These are phyloP conservation scores for Dorcoceras hygrometricum DNA, from an alignment of 257 asterid genomes.

Conservation along the genomic window DNA sequence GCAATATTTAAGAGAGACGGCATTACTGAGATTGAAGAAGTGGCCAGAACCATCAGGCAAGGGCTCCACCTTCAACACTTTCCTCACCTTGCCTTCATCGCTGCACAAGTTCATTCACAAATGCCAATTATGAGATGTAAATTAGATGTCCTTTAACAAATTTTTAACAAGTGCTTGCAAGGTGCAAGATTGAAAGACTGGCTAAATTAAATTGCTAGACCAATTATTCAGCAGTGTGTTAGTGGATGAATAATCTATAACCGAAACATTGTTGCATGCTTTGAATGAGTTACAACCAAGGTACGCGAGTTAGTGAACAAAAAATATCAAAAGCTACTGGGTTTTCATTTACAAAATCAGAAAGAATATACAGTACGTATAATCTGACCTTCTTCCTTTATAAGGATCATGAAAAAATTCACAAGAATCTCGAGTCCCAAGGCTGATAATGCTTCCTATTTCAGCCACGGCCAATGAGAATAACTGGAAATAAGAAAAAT, in stretches of 20 bases:
- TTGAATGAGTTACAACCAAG: slow-evolving; percentile 7
- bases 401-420: slow-evolving; percentile 94
- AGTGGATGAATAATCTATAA: background rate
- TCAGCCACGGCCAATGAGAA: slow-evolving; percentile 82
- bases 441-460: slow-evolving; percentile 74
- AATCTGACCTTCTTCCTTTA: slow-evolving; percentile 74
- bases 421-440: slow-evolving; percentile 82
- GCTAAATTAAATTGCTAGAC: background rate
- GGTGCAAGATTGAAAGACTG: background rate
- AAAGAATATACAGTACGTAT: slow-evolving; percentile 15
- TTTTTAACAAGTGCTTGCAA: slow-evolving; percentile 6
- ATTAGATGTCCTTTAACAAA: background rate
- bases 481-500: slow-evolving; percentile 48
- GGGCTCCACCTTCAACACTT: slow-evolving; percentile 94
- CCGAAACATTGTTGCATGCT: background rate
- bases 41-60: slow-evolving; percentile 99
- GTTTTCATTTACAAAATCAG: slow-evolving; percentile 6
- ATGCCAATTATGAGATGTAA: background rate
- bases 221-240: background rate
- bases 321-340: slow-evolving; percentile 13
- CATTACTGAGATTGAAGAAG: slow-evolving; percentile 87
- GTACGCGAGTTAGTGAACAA: background rate
- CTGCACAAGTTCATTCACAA: slow-evolving; percentile 45
- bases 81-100: slow-evolving; percentile 94
- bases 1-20: slow-evolving; percentile 22